A percentile compares a stretch with the other conserved stretches of the same genome.
These are phyloP conservation scores for Populus ilicifolia DNA, from an alignment of 345 rosid genomes.

Conservation along the genomic window DNA sequence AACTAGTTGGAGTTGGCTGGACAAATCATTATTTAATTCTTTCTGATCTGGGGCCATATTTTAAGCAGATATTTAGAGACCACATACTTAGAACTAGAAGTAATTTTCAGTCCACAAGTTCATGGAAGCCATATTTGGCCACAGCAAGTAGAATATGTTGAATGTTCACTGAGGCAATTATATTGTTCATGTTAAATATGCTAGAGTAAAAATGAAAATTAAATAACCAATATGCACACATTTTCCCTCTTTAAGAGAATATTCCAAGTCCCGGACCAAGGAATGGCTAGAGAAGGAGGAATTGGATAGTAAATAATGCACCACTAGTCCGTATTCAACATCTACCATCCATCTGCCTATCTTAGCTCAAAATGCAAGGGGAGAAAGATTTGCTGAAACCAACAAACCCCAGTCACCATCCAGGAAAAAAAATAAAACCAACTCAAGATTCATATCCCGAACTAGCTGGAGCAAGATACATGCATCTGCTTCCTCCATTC, in stretches of 20 bases:
- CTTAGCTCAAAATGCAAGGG: not conserved
- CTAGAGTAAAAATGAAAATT: not conserved
- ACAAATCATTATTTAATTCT: not conserved
- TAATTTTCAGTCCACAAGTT: not conserved
- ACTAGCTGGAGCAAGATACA: not conserved
- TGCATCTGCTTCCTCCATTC: not conserved
- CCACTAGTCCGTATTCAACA: not conserved
- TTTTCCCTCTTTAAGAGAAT: not conserved
- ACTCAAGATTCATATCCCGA: not conserved
- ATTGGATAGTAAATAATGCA: not conserved
- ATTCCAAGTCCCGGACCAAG: not conserved
- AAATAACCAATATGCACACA: not conserved
- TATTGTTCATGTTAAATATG: not conserved
- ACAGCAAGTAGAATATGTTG: not conserved
- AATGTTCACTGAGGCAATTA: not conserved
- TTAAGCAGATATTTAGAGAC: not conserved
- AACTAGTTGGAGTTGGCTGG: not conserved
- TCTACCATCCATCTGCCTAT: not conserved
- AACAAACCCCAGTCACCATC: not conserved
- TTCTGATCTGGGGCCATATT: not conserved
- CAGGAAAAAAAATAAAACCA: not conserved
- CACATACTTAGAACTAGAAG: not conserved
- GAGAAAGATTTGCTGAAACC: not conserved
- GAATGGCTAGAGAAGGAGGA: not conserved
- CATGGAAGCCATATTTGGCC: not conserved